Base-by-base conservation (phyloP, 208 protist genomes). In the Porcisia deanei region DNA sequence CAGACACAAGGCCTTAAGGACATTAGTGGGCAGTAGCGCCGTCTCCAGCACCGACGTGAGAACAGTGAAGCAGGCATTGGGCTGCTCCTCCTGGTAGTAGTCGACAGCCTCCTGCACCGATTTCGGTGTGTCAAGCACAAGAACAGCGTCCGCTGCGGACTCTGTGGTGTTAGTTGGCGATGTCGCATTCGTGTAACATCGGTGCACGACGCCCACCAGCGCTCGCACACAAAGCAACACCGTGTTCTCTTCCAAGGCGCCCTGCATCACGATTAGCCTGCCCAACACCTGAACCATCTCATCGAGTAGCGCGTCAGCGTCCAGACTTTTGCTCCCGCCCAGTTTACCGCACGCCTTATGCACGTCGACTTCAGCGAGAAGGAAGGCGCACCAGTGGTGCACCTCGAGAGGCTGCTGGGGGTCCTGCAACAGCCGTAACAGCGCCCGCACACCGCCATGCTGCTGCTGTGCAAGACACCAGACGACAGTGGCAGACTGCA, bases 391-490 rank as follows among this genome's bases (percentile, higher is more conserved):
- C 39, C 81, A 84, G 55, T 87, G 47, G 65, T 86, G 81, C 65
- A 81, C 78, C 9, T 66, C 43, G 39, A 71, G 34, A 16, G 87
- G 61, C 43, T 81, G 76, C 7, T 47, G 66, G 14, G 74, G 20
- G 37, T 76, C 76, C 37, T 58, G 60, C 63, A 83, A 58, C 20
- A 78, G 45, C 30, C 65, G 77, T 45, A 88, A 73, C 63, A 88
- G 77, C 22, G 77, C 66, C 18, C 83, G 76, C 65, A 89, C 77
- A 9, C 91, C 89, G 12, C 71, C 65, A 39, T 69, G 43, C n/a
- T 86, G 85, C 58, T 89, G 77, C 52, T 88, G 87, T 20, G 76
- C 75, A 59, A 94, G 80, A 30, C 87, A 73, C 91, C 91, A 92
- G 53, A 83, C 81, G 30, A 85, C 81, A 25, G 82, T 90, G 69